Evolutionary conservation across 31 red algal species (phyloP), one percentile per base, ranked within the genome.

Genomic region (Odonthalia washingtoniensis): DNA sequence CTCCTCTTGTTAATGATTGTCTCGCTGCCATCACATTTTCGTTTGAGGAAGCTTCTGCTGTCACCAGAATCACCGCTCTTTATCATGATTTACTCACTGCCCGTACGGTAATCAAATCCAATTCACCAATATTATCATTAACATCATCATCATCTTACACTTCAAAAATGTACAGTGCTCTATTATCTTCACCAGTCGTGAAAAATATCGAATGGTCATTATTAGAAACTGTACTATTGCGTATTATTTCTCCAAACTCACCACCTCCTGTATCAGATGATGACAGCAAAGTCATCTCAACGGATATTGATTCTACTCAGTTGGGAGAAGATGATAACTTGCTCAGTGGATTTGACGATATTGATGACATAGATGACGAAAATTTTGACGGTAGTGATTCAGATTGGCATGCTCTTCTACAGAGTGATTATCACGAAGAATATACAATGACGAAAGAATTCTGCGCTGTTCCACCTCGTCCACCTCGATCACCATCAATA

Each of bases 71-170:
- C n/a, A n/a, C 81, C 40, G 72, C 70, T 68, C 36, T 91, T 34
- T 91, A 85, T 41, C 89, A 91, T 72, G 89, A 91, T n/a, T 64
- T 91, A 53, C 62, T 91, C 72, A 38, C 0, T 75, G 72, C 72
- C 40, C 72, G 41, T 75, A 40, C 72, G 32, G 72, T n/a, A 26
- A 75, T 36, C 24, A 34, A 68, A 68, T 3, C 31, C 31, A 14
- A 17, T 68, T 34, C 9, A 68, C 31, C 9, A 34, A 68, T 68
- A 5, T 68, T 68, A 34, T 14, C 65, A 68, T 5, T 68, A 68
- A 34, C 31, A 34, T n/a, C n/a, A n/a, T n/a, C n/a, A n/a, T 57
- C 49, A 57, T 57, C 49, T 9, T 9, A 14, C 21, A 14, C 49
- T 14, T 14, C 49, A 14, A 57, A 57, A 57, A 14, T 57, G 12